phyloP scores from a whole-genome alignment of 2,329 filamentous ascomycete genomes.

The Exophiala xenobiotica region DNA sequence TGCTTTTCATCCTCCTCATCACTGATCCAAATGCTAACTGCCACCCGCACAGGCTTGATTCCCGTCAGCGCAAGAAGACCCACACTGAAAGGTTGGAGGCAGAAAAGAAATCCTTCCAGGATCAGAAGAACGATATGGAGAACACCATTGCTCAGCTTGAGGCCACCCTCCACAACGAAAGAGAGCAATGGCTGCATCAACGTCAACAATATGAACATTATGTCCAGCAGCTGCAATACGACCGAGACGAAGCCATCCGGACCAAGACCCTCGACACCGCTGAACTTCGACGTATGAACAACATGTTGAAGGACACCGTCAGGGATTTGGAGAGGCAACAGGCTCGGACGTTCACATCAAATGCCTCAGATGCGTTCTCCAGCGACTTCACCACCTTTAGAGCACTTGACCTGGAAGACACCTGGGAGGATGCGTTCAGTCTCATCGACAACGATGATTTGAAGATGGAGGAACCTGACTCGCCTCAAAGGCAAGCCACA shows the following conservation, averaged over 20 bases:
- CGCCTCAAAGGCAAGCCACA: slow-evolving; percentile 41
- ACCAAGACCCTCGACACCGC: slow-evolving; percentile 85
- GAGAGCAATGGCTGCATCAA: slow-evolving; percentile 65
- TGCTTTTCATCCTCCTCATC: slow-evolving; percentile 37
- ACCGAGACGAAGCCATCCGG: slow-evolving; percentile 90
- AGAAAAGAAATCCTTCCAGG: slow-evolving; percentile 89
- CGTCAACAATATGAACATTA: slow-evolving; percentile 74
- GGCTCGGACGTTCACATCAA: slow-evolving; percentile 13
- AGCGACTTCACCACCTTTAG: slow-evolving; percentile 80
- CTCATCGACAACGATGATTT: slow-evolving; percentile 69
- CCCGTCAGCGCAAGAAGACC: slow-evolving; percentile 94
- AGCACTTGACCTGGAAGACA: slow-evolving; percentile 72
- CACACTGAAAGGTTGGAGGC: slow-evolving; percentile 95
- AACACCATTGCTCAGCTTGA: slow-evolving; percentile 61
- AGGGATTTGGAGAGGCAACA: slow-evolving; percentile 46
- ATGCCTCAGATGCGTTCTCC: slow-evolving; percentile 53
- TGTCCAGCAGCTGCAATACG: slow-evolving; percentile 72
- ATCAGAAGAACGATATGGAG: slow-evolving; percentile 73
- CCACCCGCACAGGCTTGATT: slow-evolving; percentile 70
- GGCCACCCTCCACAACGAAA: slow-evolving; percentile 38
- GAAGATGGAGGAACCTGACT: slow-evolving; percentile 57
- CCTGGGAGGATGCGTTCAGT: slow-evolving; percentile 80
- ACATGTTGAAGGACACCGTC: slow-evolving; percentile 69
- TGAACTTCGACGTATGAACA: slow-evolving; percentile 89
- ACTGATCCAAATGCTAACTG: slow-evolving; percentile 26